A percentile compares a stretch with the other conserved stretches of the same genome.
phyloP scores from a whole-genome alignment of 2,329 filamentous ascomycete species.

The Talaromyces sp. region DNA sequence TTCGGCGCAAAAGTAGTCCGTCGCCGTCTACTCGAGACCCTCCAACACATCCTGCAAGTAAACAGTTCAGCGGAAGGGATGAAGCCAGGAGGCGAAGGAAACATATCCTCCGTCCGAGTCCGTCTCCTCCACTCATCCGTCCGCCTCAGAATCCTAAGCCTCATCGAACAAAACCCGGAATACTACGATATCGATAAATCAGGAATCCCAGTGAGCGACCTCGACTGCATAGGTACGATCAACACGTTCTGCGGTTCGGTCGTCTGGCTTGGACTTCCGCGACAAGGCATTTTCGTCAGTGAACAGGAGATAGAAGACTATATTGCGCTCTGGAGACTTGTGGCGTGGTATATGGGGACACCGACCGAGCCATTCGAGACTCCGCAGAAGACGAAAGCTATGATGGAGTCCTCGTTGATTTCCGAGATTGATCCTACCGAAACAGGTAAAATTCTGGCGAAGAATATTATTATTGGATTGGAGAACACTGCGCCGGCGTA shows the following conservation, averaged over 20 bases:
- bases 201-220: slow-evolving; percentile 73
- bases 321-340: slow-evolving; percentile 74
- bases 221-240: slow-evolving; percentile 74
- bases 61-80: slow-evolving; percentile 67
- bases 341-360: slow-evolving; percentile 71
- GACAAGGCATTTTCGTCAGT: slow-evolving; percentile 70
- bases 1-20: slow-evolving; percentile 70
- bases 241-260: slow-evolving; percentile 68
- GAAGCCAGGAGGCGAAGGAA: slow-evolving; percentile 68
- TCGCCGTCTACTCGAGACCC: slow-evolving; percentile 70
- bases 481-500: slow-evolving; percentile 67
- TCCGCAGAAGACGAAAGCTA: slow-evolving; percentile 57
- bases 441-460: slow-evolving; percentile 66
- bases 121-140: slow-evolving; percentile 71
- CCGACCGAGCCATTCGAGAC: slow-evolving; percentile 65
- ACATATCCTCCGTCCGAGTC: slow-evolving; percentile 67
- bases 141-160: slow-evolving; percentile 64
- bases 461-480: slow-evolving; percentile 74
- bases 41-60: slow-evolving; percentile 74
- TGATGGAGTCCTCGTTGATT: slow-evolving; percentile 69
- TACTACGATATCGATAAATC: slow-evolving; percentile 64
- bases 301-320: slow-evolving; percentile 68
- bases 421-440: slow-evolving; percentile 68
- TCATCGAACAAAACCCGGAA: slow-evolving; percentile 57
- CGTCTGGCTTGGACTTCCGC: slow-evolving; percentile 69